These are phyloP conservation scores for Jackrogersella multiformis DNA, from an alignment of 495 filamentous ascomycete genomes.

Conservation along the genomic window DNA sequence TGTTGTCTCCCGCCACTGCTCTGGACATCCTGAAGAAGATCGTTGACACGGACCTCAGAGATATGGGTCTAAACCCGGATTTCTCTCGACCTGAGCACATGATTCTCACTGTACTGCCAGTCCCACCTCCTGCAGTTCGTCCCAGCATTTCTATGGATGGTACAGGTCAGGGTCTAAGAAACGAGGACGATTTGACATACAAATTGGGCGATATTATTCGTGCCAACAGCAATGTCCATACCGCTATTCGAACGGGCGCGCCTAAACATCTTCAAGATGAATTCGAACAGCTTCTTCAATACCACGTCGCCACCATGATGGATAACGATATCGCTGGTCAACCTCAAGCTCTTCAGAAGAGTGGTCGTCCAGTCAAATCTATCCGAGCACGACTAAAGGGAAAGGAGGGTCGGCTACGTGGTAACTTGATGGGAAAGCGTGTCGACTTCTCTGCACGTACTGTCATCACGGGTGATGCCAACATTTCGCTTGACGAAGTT, in stretches of 20 bases:
- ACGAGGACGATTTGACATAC: constrained; percentile 98
- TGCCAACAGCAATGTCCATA: constrained; percentile 91
- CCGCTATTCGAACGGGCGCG: constrained; percentile 87
- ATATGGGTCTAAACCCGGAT: constrained; percentile 89
- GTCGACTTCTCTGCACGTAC: constrained; percentile 99
- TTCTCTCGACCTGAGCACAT: constrained; percentile 99
- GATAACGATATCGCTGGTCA: constrained; percentile 98
- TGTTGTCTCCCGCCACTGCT: constrained; percentile 83
- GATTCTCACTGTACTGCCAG: constrained; percentile 92
- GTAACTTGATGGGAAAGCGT: constrained; percentile 99
- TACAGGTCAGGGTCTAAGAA: constrained; percentile 82
- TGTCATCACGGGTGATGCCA: constrained; percentile 98
- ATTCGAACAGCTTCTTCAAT: constrained; percentile 92
- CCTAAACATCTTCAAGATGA: constrained; percentile 88
- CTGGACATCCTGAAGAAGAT: constrained; percentile 87
- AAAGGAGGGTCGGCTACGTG: constrained; percentile 95
- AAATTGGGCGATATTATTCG: constrained; percentile 98
- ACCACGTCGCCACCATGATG: constrained; percentile 99
- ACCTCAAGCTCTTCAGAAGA: constrained; percentile 95
- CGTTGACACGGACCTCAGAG: constrained; percentile 76
- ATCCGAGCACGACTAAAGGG: constrained; percentile 97
- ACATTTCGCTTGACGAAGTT: constrained; percentile 94
- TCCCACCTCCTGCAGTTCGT: constrained; percentile 93
- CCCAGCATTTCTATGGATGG: constrained; percentile 96
- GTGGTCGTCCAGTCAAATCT: constrained; percentile 92